These are phyloP conservation scores for Linnemannia zychae DNA, from an alignment of 192 early-diverging fungal genomes.

Conservation along the genomic window DNA sequence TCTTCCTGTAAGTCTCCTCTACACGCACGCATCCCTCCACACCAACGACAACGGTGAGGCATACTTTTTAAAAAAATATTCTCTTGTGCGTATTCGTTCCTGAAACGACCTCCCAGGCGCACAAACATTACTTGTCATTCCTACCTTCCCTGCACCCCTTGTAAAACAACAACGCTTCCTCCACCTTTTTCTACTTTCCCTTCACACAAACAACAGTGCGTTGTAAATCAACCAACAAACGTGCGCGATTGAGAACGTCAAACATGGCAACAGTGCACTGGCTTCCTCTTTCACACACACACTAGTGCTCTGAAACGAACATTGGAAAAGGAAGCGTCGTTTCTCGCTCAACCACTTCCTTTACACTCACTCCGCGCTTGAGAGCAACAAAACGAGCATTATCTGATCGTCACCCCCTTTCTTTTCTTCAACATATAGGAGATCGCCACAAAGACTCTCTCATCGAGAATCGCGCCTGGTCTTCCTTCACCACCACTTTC, in stretches of 20 bases:
- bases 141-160: background rate
- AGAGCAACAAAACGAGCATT: slow-evolving; percentile 3
- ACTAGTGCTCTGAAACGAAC: background rate
- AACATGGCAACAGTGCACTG: background rate
- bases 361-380: background rate
- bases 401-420: background rate
- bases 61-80: background rate
- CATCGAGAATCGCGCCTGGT: slow-evolving; percentile 12
- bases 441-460: slow-evolving; percentile 8
- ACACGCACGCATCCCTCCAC: background rate
- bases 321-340: no score
- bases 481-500: slow-evolving; percentile 51
- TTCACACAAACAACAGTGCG: background rate
- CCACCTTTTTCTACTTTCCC: background rate
- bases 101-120: background rate
- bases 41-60: background rate
- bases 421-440: background rate
- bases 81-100: background rate
- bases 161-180: background rate
- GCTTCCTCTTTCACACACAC: background rate
- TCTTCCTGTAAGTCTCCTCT: slow-evolving; percentile 2
- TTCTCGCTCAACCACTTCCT: background rate
- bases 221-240: background rate
- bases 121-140: background rate
- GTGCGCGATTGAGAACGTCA: background rate